Percentiles rank a stretch among this genome's conserved stretches.
Evolutionary conservation across 345 rosid species (phyloP).

Genomic region (Gossypium australe): DNA sequence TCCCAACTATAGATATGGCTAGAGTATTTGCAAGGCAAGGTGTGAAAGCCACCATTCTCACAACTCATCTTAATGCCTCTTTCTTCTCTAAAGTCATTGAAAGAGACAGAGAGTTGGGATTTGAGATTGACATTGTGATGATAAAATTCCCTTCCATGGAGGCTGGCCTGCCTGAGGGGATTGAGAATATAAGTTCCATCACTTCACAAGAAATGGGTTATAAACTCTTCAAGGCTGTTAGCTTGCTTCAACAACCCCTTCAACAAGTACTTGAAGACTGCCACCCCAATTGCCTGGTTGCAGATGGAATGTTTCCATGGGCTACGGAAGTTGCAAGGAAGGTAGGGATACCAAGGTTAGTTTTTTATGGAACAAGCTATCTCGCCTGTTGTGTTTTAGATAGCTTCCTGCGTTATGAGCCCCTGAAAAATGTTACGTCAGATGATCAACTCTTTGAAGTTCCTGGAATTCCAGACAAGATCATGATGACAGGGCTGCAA

Average conservation of each 20-base stretch:
- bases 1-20: conserved; percentile 54
- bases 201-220: neutral
- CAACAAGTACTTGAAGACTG: conserved; percentile 14
- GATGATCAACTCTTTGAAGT: conserved; percentile 34
- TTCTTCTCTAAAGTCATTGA: conserved; percentile 29
- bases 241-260: neutral
- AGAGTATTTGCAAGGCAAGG: conserved; percentile 40
- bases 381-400: conserved; percentile 17
- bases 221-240: conserved; percentile 11
- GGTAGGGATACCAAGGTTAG: conserved; percentile 40
- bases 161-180: conserved; percentile 29
- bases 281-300: conserved; percentile 34
- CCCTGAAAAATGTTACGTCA: conserved; percentile 24
- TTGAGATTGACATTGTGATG: conserved; percentile 16
- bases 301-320: conserved; percentile 56
- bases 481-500: conserved; percentile 19
- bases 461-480: conserved; percentile 27
- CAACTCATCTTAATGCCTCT: conserved; percentile 42
- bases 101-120: conserved; percentile 12
- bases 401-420: conserved; percentile 23
- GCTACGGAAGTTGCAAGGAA: conserved; percentile 37
- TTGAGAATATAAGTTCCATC: conserved; percentile 9
- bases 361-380: conserved; percentile 47
- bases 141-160: conserved; percentile 29
- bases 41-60: conserved; percentile 40